These are phyloP conservation scores for Populus hybrid DNA, from an alignment of 441 rosid genomes.

Conservation along the genomic window DNA sequence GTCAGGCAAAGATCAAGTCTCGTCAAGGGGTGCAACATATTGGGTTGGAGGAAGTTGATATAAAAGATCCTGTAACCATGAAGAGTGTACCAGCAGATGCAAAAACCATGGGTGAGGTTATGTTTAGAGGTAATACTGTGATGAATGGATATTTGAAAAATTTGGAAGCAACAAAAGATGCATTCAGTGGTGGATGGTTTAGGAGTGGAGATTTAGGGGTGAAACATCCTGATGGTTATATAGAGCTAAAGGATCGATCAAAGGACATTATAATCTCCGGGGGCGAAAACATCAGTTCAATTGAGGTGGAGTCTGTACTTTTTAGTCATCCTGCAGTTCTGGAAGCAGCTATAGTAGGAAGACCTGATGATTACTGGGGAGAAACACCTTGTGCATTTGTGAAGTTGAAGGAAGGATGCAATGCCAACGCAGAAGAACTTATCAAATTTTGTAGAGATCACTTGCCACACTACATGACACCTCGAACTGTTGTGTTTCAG, in stretches of 20 bases:
- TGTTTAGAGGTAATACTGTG: constrained; percentile 72
- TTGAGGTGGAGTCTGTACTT: constrained; percentile 59
- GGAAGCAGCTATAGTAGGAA: constrained; percentile 62
- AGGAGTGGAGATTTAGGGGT: constrained; percentile 63
- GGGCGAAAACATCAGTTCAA: constrained; percentile 68
- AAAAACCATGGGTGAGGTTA: constrained; percentile 58
- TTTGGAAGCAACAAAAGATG: constrained; percentile 47
- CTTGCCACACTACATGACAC: constrained; percentile 77
- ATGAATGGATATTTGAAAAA: constrained; percentile 67
- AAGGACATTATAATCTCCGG: constrained; percentile 69
- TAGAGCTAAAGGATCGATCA: constrained; percentile 56
- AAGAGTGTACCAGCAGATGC: constrained; percentile 51
- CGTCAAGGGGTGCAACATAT: constrained; percentile 69
- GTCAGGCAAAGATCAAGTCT: constrained; percentile 42
- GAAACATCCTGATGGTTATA: constrained; percentile 56
- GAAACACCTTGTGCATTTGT: constrained; percentile 80
- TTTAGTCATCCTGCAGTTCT: constrained; percentile 52
- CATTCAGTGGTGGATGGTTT: constrained; percentile 64
- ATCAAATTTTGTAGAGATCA: constrained; percentile 51
- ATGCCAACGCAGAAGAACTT: constrained; percentile 37
- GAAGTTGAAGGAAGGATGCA: constrained; percentile 52
- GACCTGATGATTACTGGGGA: constrained; percentile 78
- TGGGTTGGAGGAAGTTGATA: constrained; percentile 51
- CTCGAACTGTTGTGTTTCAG: constrained; percentile 53
- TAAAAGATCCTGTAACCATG: constrained; percentile 56